Conservation (phyloP, 352 stramenopile species). For the Pythium sukuiense region DNA sequence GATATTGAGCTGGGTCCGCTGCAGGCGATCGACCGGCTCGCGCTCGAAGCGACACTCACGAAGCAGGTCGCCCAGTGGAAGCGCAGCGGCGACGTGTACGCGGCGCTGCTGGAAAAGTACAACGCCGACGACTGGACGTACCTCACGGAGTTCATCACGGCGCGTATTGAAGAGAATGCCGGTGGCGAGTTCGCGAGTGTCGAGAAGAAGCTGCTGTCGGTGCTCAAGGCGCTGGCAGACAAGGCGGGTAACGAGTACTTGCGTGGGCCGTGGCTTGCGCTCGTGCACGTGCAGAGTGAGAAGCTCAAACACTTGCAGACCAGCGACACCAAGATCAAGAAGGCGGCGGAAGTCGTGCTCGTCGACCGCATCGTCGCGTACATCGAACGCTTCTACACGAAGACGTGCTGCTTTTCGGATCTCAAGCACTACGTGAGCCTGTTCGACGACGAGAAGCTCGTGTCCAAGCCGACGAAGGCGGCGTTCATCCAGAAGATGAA, state of each 20-base stretch:
- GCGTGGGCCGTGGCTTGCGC: conserved; percentile 67
- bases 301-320: conserved; percentile 40
- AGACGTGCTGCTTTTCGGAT: conserved; percentile 87
- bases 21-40: conserved; percentile 73
- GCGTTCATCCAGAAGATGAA: conserved; percentile 45
- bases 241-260: conserved; percentile 50
- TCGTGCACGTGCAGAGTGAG: conserved; percentile 57
- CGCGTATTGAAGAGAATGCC: conserved; percentile 41
- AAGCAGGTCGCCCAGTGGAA: conserved; percentile 52
- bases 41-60: conserved; percentile 62
- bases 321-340: conserved; percentile 4
- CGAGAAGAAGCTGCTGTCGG: conserved; percentile 33
- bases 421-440: conserved; percentile 74
- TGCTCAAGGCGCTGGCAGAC: conserved; percentile 48
- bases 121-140: conserved; percentile 87
- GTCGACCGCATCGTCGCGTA: conserved; percentile 57
- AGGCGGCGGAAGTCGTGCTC: conserved; percentile 40
- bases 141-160: conserved; percentile 62
- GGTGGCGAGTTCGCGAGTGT: conserved; percentile 23
- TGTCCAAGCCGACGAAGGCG: conserved; percentile 38
- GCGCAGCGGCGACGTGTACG: conserved; percentile 54
- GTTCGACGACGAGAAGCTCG: conserved; percentile 29
- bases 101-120: conserved; percentile 60
- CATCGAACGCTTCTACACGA: conserved; percentile 66
- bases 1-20: conserved; percentile 85